Evolutionary conservation across 1,284 basidiomycete genomes (phyloP), one percentile per base, ranked within the genome.

Genomic region (Filobasidium uniguttulatum): DNA sequence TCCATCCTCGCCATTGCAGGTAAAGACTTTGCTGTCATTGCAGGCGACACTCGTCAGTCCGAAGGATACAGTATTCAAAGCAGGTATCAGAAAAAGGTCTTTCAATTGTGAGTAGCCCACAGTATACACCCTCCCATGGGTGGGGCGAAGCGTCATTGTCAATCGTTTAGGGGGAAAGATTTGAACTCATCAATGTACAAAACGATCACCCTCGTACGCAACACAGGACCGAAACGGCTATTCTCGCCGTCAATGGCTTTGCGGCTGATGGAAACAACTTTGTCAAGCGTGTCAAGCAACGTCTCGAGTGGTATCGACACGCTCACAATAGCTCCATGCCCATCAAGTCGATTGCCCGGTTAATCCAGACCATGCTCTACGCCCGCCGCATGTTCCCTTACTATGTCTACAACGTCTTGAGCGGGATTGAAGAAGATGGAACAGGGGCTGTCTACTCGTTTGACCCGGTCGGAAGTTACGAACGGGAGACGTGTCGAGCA

Each of bases 301-400:
- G 87, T 59, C 74, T 96, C 8, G 90, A 94, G 88, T 93, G 87
- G 88, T 94, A 94, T 70, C 78, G 83, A 54, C 87, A 93, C 66
- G 86, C 86, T 15, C 90, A 96, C 70, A 78, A 85, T 56, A 90
- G 90, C 69, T 85, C 87, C 60, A 93, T 93, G 83, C 82, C 85
- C 22, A 75, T 96, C 40, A 82, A 83, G 58, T 81, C 88, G 25
- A 91, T 96, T 62, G 90, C 90, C 23, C 79, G 89, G 51, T 75
- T 96, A 61, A 89, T 96, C 50, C 90, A 94, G 68, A 91, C 88
- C 4, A 93, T 94, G 86, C 77, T 96, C 33, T 96, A 94, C 63
- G 50, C 54, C 82, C 40, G 85, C 57, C 81, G 90, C 49, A 93
- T 94, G 75, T 94, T 94, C 78, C 90, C 90, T 2, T 94, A 84